Percentiles rank a stretch among this genome's conserved stretches.
phyloP scores from a whole-genome alignment of 2,329 filamentous ascomycete genomes.

The Mollisiaceae sp. region DNA sequence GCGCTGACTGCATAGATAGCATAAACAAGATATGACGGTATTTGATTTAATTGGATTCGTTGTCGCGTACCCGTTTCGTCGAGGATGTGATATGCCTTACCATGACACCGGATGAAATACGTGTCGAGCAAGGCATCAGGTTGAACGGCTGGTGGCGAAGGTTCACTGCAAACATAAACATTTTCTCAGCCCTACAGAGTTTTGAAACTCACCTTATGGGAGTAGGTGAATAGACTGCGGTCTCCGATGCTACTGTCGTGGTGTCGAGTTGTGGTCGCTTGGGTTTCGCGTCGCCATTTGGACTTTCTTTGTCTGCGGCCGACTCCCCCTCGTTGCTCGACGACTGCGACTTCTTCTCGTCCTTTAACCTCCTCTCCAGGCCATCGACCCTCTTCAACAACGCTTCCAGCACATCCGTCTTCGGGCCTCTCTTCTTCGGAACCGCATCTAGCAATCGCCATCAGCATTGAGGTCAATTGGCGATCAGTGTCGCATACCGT shows the following conservation, averaged over 20 bases:
- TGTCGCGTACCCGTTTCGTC: conserved; percentile 79
- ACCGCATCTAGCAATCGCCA: conserved; percentile 68
- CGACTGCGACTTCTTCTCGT: conserved; percentile 57
- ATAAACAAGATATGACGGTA: conserved; percentile 52
- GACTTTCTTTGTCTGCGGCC: conserved; percentile 32
- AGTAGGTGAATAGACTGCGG: conserved; percentile 51
- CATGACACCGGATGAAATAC: conserved; percentile 80
- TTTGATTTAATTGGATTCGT: conserved; percentile 67
- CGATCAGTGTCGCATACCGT: conserved; percentile 69
- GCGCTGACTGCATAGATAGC: conserved; percentile 67
- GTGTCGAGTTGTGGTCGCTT: conserved; percentile 46
- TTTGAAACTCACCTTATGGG: conserved; percentile 44
- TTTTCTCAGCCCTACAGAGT: not conserved
- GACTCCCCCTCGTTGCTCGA: conserved; percentile 33
- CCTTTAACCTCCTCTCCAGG: conserved; percentile 78
- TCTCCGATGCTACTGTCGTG: conserved; percentile 45
- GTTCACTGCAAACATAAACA: conserved; percentile 47
- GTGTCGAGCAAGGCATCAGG: conserved; percentile 73
- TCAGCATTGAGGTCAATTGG: conserved; percentile 1
- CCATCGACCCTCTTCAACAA: conserved; percentile 85
- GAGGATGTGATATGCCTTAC: conserved; percentile 81
- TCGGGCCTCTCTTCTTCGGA: conserved; percentile 87
- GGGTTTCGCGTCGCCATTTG: conserved; percentile 44
- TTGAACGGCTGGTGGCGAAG: conserved; percentile 53
- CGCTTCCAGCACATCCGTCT: conserved; percentile 87